Conservation (phyloP, 108 stramenopile species). For the Conticribra guillardii region DNA sequence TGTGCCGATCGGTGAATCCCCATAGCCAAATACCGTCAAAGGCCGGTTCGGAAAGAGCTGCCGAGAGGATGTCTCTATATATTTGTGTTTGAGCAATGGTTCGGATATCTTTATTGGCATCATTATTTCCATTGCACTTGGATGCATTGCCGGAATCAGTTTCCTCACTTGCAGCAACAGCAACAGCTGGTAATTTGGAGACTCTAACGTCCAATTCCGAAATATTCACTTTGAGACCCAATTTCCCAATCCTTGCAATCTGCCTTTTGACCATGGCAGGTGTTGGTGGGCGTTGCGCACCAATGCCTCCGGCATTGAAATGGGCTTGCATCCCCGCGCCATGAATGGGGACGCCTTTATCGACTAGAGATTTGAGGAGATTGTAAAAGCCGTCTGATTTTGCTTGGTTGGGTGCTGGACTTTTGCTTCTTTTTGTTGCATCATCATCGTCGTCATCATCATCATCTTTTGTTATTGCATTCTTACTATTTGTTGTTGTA, state of each 20-base stretch:
- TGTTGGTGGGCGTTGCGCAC: slow-evolving; percentile 79
- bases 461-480: slow-evolving; percentile 27
- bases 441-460: neutral
- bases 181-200: slow-evolving; percentile 42
- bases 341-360: slow-evolving; percentile 82
- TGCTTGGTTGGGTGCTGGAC: slow-evolving; percentile 50
- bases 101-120: slow-evolving; percentile 27
- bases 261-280: slow-evolving; percentile 90
- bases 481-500: neutral
- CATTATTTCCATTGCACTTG: neutral
- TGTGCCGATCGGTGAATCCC: slow-evolving; percentile 92
- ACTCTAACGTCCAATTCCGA: slow-evolving; percentile 95
- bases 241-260: slow-evolving; percentile 84
- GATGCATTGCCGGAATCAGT: neutral
- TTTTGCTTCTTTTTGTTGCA: neutral
- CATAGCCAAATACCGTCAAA: slow-evolving; percentile 91
- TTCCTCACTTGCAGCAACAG: neutral
- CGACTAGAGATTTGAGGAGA: slow-evolving; percentile 69
- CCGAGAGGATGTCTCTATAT: slow-evolving; percentile 85
- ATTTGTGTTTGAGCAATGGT: slow-evolving; percentile 76
- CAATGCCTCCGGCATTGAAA: slow-evolving; percentile 82
- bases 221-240: slow-evolving; percentile 90
- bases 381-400: slow-evolving; percentile 89
- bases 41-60: slow-evolving; percentile 85
- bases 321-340: slow-evolving; percentile 93